These are phyloP conservation scores for Trichoderma guizhouense DNA, from an alignment of 2,329 filamentous ascomycete genomes.

Conservation along the genomic window DNA sequence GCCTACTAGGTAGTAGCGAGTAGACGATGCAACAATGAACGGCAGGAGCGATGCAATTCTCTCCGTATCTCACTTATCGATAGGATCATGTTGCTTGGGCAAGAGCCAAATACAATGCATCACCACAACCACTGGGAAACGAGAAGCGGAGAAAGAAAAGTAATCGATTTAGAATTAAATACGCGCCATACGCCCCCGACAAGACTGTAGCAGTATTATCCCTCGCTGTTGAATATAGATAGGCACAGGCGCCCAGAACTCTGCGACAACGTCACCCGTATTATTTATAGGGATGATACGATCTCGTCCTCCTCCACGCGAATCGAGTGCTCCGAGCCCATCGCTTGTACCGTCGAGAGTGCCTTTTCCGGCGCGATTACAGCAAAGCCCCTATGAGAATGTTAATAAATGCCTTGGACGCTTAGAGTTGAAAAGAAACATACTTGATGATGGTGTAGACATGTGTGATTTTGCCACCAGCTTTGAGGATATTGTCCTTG, in stretches of 20 bases:
- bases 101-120: not conserved
- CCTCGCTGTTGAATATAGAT: not conserved
- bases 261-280: not conserved
- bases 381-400: conserved; percentile 66
- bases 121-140: too few species aligned
- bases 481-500: conserved; percentile 65
- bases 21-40: not conserved
- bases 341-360: conserved; percentile 63
- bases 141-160: not conserved
- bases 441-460: conserved; percentile 68
- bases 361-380: conserved; percentile 68
- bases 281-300: conserved; percentile 45
- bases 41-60: not conserved
- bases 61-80: not conserved
- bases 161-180: not conserved
- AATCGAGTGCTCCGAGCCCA: conserved; percentile 48
- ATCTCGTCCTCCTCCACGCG: conserved; percentile 73
- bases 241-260: not conserved
- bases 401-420: not conserved
- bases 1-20: too few species aligned
- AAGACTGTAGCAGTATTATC: not conserved
- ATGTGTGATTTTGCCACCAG: conserved; percentile 76
- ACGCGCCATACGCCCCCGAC: not conserved
- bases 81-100: not conserved
- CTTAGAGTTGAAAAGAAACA: not conserved